Evolutionary conservation across 2,329 filamentous ascomycete species (phyloP), one percentile per base, ranked within the genome.

Genomic region (Epichloe brachyelytri): DNA sequence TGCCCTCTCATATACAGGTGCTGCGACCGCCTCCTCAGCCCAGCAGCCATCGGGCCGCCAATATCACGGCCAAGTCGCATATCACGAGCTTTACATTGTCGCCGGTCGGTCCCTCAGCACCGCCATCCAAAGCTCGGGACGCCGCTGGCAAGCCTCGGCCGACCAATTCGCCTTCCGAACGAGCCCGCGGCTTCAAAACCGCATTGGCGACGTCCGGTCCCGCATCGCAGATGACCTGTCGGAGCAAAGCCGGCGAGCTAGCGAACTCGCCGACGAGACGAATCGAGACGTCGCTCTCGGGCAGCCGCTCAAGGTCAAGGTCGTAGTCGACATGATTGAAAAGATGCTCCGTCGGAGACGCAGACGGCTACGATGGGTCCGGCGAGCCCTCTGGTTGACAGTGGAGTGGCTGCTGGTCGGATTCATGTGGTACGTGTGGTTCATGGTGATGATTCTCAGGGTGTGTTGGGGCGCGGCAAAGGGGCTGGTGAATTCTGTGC

Each of bases 391-490:
- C 14, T 97, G 89, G 78, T 80, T 89, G 50, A 68, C 84, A 19
- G 79, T 96, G 15, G 91, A 97, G 71, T 96, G 89, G 88, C 71
- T 81, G 47, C 76, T 97, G 17, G 81, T 97, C 39, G 86, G 86
- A 4, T 79, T 94, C 58, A 88, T 97, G 82, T 96, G 93, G 89
- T 88, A 85, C 67, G 83, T 94, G 15, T 97, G 91, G 89, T 80
- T 94, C 53, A 73, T 95, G 36, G 90, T 96, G 22, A 86, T 89
- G 64, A 73, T 91, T 22, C 72, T 85, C 48, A 79, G 87, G 53
- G 66, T 86, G 14, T 68, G 86, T 37, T 71, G 82, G 53, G 81
- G 82, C 11, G 58, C 85, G 1, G 76, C 83, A 43, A 77, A 77
- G 44, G 82, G 81, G 2, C 61, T 79, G 0, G 70, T 80, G 47